Base-by-base conservation (phyloP, 495 filamentous ascomycete species). In the Viridothelium virens region DNA sequence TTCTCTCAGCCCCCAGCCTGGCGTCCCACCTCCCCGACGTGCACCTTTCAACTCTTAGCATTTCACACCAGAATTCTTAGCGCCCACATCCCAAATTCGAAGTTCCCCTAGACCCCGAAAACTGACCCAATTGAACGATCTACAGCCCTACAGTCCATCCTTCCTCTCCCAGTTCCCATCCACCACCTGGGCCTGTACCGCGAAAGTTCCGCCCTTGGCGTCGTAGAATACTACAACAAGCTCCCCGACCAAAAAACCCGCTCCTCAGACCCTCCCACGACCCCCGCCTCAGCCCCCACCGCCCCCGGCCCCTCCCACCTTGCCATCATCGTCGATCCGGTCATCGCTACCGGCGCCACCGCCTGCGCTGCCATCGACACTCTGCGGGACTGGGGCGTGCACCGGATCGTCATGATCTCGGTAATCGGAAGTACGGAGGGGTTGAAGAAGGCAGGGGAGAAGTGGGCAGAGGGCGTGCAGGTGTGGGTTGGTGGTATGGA, bases 161-260 rank as follows among this genome's bases (percentile, higher is more conserved):
- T 97, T 65, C 93, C 93, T 2, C 74, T 76, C 62, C 82, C 92
- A 2, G 89, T 91, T 41, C 88, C 92, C 16, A 85, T 97, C 69
- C 90, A 97, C 78, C 93, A 97, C 76, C 87, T 97, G 33, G 93
- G 93, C 56, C 86, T 97, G 67, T 97, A 90, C 79, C 89, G 93
- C 71, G 93, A 96, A 72, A 88, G 87, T 38, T 83, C 84, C 67
- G 89, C 89, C 44, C 86, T 96, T 37, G 84, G 89, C 63, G 92
- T 93, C 0, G 93, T 97, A 61, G 93, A 97, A 79, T 97, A 97
- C 83, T 97, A 97, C 82, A 97, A 91, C 79, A 97, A 97, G 77
- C 89, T 97, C 25, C 92, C 93, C 44, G 89, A 90, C 76, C 86
- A 91, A 72, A 67, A 66, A 38, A 12, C 62, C 9, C 63, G 75